Conservation (phyloP, 2,329 filamentous ascomycete species). For the Furcasterigmium furcatum region DNA sequence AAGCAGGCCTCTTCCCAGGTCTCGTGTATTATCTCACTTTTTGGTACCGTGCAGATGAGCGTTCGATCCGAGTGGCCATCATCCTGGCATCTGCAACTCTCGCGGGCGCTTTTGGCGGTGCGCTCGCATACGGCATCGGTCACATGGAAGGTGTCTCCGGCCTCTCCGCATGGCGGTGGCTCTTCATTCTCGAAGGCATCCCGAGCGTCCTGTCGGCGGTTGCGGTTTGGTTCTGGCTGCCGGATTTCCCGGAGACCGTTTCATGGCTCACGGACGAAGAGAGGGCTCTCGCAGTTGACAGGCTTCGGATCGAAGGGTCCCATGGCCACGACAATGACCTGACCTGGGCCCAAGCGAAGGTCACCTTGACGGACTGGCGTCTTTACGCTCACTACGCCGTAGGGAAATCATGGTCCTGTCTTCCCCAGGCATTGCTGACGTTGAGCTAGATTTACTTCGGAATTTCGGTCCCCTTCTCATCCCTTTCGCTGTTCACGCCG, state of each 20-base stretch:
- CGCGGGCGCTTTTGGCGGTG: constrained; percentile 69
- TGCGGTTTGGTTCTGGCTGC: constrained; percentile 58
- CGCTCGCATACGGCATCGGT: constrained; percentile 69
- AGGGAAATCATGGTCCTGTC: not conserved
- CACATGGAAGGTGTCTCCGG: constrained; percentile 65
- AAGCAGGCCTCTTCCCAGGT: constrained; percentile 69
- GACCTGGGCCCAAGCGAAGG: constrained; percentile 66
- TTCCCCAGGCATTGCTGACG: constrained; percentile 9
- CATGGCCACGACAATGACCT: constrained; percentile 59
- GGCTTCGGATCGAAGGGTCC: constrained; percentile 43
- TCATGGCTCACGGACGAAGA: constrained; percentile 60
- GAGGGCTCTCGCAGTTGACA: constrained; percentile 46
- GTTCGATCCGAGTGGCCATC: constrained; percentile 67
- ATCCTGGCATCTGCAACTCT: constrained; percentile 68
- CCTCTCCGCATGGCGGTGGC: constrained; percentile 69
- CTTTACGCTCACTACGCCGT: constrained; percentile 64
- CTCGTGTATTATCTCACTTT: constrained; percentile 68
- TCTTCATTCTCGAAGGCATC: constrained; percentile 41
- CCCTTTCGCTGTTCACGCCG: constrained; percentile 59
- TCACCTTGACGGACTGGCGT: constrained; percentile 62
- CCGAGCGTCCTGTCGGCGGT: constrained; percentile 48
- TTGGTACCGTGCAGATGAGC: constrained; percentile 70
- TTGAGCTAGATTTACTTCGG: constrained; percentile 25
- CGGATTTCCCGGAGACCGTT: constrained; percentile 64
- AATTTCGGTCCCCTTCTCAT: constrained; percentile 53